Base-by-base conservation (phyloP, 176 grass and related monocot species). In the Thalia dealbata region DNA sequence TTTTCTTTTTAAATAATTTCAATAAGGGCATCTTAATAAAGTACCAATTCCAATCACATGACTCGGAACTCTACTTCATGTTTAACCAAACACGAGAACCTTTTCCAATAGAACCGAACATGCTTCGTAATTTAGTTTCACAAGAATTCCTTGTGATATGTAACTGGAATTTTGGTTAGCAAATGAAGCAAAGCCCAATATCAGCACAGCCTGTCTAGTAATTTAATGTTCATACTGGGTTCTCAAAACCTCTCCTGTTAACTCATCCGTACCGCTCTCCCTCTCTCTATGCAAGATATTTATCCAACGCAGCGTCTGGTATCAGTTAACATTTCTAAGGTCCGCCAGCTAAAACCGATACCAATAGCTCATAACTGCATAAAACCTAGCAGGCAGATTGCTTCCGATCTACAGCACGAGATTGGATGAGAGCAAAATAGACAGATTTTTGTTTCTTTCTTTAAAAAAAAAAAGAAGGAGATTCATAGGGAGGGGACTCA, bases 401-500 rank as follows among this genome's bases (percentile, higher is more conserved):
- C 21, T 43, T 30, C 10, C 62, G 1, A 45, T 43, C 65, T 23
- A 18, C 6, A 29, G 10, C 0, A 30, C 15, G 3, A 72, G 15
- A 52, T 46, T 44, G 10, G 30, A 24, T 55, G 71, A 21, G 10
- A 45, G 29, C 0, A 75, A 75, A 75, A 8, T 5, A 75, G 42
- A 35, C 3, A 35, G 10, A 1, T 23, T n/a, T n/a, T n/a, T n/a
- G n/a, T n/a, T n/a, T n/a, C n/a, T n/a, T n/a, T n/a, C n/a, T n/a
- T n/a, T n/a, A 38, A n/a, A 14, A 60, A 35, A 41, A 55, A 22
- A 11, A 14, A 43, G 22, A 2, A 48, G 23, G n/a, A 52, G 61
- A 38, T 41, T 6, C 24, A 11, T 41, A 73, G 72, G 71, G 25
- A 26, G 71, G 26, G 59, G 10, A 68, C 74, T 79, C 93, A 99